phyloP scores from a whole-genome alignment of 306 rosid genomes.

The Prunus campanulata region DNA sequence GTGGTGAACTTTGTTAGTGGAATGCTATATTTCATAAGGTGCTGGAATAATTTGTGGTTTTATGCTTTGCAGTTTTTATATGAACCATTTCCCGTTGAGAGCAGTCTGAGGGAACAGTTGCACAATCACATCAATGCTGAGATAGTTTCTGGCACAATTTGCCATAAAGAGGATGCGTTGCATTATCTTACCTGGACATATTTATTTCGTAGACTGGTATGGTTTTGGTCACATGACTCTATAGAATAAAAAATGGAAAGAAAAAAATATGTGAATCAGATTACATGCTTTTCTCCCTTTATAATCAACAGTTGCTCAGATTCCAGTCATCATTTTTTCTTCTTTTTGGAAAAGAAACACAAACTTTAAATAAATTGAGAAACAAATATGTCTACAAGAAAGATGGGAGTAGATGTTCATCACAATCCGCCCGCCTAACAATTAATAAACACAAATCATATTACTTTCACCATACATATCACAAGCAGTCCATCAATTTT shows the following conservation, averaged over 20 bases:
- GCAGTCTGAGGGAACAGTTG: conserved; percentile 86
- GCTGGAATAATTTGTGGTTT: no score
- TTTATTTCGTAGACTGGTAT: conserved; percentile 91
- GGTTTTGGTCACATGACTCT: conserved; percentile 19
- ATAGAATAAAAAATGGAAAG: not conserved
- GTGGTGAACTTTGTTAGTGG: not conserved
- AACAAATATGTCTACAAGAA: no score
- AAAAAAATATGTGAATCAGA: not conserved
- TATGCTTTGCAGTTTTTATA: no score
- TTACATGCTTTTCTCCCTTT: not conserved
- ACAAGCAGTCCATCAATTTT: no score
- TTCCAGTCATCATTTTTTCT: not conserved
- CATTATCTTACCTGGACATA: conserved; percentile 98
- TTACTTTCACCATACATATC: no score
- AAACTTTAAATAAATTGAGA: not conserved
- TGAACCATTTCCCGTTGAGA: conserved; percentile 90
- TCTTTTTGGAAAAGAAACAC: not conserved
- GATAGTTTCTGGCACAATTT: conserved; percentile 92
- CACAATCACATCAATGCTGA: conserved; percentile 89
- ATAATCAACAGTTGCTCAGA: not conserved
- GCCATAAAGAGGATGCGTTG: conserved; percentile 91
- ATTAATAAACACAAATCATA: no score
- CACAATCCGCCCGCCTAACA: no score
- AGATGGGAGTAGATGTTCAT: no score
- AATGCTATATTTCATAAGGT: no score